phyloP scores from a whole-genome alignment of 2,329 filamentous ascomycete species.

The Proliferodiscus dingleyae region DNA sequence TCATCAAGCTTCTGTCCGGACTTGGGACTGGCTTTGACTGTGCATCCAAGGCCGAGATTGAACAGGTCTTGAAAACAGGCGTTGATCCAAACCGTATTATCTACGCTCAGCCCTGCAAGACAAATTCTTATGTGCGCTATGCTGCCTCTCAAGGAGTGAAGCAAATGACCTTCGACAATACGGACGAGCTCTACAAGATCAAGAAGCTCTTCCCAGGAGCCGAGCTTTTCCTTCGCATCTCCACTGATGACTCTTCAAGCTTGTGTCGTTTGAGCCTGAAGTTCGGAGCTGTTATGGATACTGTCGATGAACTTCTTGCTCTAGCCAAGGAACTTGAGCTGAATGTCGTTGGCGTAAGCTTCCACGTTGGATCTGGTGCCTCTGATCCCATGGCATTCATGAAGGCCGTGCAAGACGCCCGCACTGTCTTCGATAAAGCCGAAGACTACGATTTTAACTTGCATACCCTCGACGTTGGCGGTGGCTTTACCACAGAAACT shows the following conservation, averaged over 20 bases:
- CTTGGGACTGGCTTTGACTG: slow-evolving; percentile 97
- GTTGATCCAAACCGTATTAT: slow-evolving; percentile 89
- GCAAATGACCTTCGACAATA: slow-evolving; percentile 99
- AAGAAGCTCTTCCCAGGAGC: slow-evolving; percentile 85
- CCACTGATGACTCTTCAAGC: slow-evolving; percentile 92
- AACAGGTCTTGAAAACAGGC: slow-evolving; percentile 79
- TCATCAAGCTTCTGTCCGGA: slow-evolving; percentile 80
- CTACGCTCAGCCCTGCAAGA: slow-evolving; percentile 99
- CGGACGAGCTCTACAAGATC: slow-evolving; percentile 96
- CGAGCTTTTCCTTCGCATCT: slow-evolving; percentile 88
- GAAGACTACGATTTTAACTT: slow-evolving; percentile 70
- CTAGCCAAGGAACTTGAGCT: slow-evolving; percentile 78
- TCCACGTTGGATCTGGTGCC: slow-evolving; percentile 95
- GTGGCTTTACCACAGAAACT: slow-evolving; percentile 84
- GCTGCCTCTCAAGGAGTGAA: slow-evolving; percentile 80
- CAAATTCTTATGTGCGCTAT: slow-evolving; percentile 92
- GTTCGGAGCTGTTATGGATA: slow-evolving; percentile 87
- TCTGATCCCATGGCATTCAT: slow-evolving; percentile 88
- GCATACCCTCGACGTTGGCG: slow-evolving; percentile 88
- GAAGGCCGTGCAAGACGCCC: slow-evolving; percentile 86
- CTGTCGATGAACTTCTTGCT: slow-evolving; percentile 69
- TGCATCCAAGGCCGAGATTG: slow-evolving; percentile 95
- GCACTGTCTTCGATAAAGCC: slow-evolving; percentile 83
- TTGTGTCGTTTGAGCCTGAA: slow-evolving; percentile 95
- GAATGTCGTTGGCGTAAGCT: slow-evolving; percentile 92